A percentile compares a stretch with the other conserved stretches of the same genome.
Evolutionary conservation across 768 basidiomycete genomes (phyloP).

Genomic region (Leccinum incarnatum): DNA sequence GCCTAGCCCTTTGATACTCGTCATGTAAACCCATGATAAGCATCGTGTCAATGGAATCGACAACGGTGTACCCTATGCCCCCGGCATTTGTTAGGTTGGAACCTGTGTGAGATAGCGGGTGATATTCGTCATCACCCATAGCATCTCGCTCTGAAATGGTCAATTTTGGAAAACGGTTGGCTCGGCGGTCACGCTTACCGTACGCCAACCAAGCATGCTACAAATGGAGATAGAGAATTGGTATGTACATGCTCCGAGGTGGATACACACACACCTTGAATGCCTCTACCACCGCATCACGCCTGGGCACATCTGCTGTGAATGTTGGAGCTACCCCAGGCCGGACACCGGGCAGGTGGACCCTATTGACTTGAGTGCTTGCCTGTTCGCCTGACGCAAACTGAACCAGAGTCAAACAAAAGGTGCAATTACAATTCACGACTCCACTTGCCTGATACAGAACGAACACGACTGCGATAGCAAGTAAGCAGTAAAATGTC

Average conservation of each 20-base stretch:
- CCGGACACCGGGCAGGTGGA: constrained; percentile 20
- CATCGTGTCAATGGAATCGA: constrained; percentile 86
- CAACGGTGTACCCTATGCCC: constrained; percentile 85
- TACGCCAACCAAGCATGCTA: constrained; percentile 88
- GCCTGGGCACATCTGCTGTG: constrained; percentile 56
- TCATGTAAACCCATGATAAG: constrained; percentile 78
- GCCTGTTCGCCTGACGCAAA: constrained; percentile 11
- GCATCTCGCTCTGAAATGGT: constrained; percentile 70
- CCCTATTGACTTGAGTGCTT: constrained; percentile 3
- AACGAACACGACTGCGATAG: constrained; percentile 7
- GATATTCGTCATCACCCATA: constrained; percentile 91
- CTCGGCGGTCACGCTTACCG: constrained; percentile 44
- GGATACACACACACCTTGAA: constrained; percentile 61
- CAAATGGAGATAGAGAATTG: constrained; percentile 13
- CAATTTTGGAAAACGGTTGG: constrained; percentile 6
- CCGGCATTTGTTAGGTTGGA: constrained; percentile 76
- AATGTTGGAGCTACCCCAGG: constrained; percentile 26
- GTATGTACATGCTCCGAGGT: not conserved
- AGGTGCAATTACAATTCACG: not conserved
- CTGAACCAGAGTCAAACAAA: constrained; percentile 13
- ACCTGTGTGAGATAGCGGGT: constrained; percentile 73
- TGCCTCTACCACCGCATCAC: constrained; percentile 71
- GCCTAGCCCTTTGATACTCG: constrained; percentile 73
- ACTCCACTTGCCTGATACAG: constrained; percentile 21
- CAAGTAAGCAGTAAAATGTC: constrained; percentile 11